Percentiles rank a stretch among this genome's conserved stretches.
These are phyloP conservation scores for Botrytis paeoniae DNA, from an alignment of 2,329 filamentous ascomycete species.

Conservation along the genomic window DNA sequence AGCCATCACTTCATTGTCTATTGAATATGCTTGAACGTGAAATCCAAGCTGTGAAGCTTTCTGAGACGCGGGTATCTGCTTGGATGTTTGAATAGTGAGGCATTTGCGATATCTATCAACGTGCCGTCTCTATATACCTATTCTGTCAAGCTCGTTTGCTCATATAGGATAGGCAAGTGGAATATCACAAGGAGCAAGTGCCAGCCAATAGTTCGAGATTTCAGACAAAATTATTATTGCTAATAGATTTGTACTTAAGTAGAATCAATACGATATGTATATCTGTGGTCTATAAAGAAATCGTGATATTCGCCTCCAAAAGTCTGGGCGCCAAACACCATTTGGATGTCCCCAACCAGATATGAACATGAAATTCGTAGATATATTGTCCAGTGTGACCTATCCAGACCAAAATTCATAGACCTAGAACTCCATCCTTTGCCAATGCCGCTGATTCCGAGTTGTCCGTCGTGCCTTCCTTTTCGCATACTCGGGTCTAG, in stretches of 20 bases:
- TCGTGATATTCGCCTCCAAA: background rate
- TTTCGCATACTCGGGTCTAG: constrained; percentile 23
- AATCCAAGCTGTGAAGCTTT: background rate
- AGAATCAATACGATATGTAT: background rate
- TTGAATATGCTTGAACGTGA: background rate
- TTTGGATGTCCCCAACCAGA: constrained; percentile 6
- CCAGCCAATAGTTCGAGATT: background rate
- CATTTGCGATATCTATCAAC: background rate
- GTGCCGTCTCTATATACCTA: background rate
- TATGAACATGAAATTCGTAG: constrained; percentile 13
- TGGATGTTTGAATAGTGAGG: background rate
- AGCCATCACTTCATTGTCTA: background rate
- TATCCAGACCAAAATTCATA: background rate
- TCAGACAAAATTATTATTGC: background rate
- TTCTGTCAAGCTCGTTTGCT: background rate
- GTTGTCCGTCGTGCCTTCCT: constrained; percentile 14
- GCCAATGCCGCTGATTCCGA: constrained; percentile 21
- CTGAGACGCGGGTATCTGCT: background rate
- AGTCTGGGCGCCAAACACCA: constrained; percentile 5
- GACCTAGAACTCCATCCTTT: constrained; percentile 13
- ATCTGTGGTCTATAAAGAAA: background rate
- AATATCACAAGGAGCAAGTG: background rate
- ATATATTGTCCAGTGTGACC: background rate
- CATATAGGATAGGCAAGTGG: background rate
- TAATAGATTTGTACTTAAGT: background rate